Base-by-base conservation (phyloP, 2,329 filamentous ascomycete genomes). In the Sarocladium brachiariae region DNA sequence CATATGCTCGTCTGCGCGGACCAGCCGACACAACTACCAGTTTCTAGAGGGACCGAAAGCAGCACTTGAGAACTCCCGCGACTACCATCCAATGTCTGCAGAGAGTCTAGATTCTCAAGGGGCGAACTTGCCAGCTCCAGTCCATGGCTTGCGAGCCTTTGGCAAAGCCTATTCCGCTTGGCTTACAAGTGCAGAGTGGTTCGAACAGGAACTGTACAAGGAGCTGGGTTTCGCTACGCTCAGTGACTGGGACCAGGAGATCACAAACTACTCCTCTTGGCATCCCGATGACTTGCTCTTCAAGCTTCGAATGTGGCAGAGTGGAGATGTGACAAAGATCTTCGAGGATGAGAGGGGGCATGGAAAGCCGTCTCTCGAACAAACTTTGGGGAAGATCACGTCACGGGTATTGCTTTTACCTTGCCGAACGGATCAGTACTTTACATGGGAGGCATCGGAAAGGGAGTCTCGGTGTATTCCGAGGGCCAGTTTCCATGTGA, bases 341-440 rank as follows among this genome's bases (percentile, higher is more conserved):
- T 19, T 39, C 16, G 6, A 23, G 6, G 10, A 19, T 39, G 37
- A 39, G 8, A 52, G 59, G 33, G 53, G 55, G 4, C 57, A 54
- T 33, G 57, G 55, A 11, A 51, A 43, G 5, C 55, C 49, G 1
- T 57, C 58, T 9, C 78, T 81, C 52, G 69, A 73, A 53, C 72
- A 71, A 52, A 76, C 77, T 0, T 68, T 86, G 71, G 68, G 73
- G 45, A 73, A 68, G 2, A 83, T 87, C 59, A 80, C 78, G 62
- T 78, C 81, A 1, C 83, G 77, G 54, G 76, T 78, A 0, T 60
- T 87, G 53, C 76, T 86, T 2, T 64, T 86, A 52, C 83, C 83
- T 0, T 68, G 69, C 23, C 75, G 77, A 59, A 86, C 81, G 0
- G 84, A 87, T 61, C 71, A 86, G 35, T 87, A 87, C 59, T 87